A percentile compares a stretch with the other conserved stretches of the same genome.
These are phyloP conservation scores for Cymbopogon flexuosus DNA, from an alignment of 202 grass and related monocot genomes.

Conservation along the genomic window DNA sequence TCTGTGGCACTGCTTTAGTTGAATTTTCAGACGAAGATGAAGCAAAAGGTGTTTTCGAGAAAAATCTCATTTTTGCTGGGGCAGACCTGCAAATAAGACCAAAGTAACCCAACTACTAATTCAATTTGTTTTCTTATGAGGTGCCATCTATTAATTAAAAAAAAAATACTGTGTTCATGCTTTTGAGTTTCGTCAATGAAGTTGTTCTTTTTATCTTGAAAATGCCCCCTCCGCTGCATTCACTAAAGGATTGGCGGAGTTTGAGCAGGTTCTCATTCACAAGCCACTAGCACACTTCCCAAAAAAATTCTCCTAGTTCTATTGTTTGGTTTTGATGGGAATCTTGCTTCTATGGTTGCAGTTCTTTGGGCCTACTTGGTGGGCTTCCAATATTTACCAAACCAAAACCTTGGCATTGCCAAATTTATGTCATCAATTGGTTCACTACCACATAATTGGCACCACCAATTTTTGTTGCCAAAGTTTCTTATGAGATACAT, in stretches of 20 bases:
- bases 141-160: background rate
- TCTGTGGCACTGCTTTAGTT: conserved; percentile 75
- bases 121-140: conserved; percentile 19
- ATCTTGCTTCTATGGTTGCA: background rate
- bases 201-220: background rate
- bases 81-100: conserved; percentile 63
- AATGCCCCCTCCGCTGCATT: background rate
- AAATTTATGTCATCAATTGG: too few relatives aligned
- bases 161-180: conserved; percentile 3
- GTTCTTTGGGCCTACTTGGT: background rate
- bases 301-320: background rate
- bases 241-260: background rate
- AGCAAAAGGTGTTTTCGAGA: conserved; percentile 49
- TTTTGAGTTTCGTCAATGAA: background rate
- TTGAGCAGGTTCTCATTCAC: background rate
- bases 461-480: too few relatives aligned
- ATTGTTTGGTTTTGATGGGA: background rate
- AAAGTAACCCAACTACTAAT: conserved; percentile 48
- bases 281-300: background rate
- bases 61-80: conserved; percentile 55
- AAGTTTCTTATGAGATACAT: too few relatives aligned
- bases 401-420: too few relatives aligned
- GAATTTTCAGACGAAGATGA: conserved; percentile 95
- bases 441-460: too few relatives aligned
- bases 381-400: too few relatives aligned